Conservation (phyloP, 108 stramenopile species). For the Pseudonitzschia delicatissima region DNA sequence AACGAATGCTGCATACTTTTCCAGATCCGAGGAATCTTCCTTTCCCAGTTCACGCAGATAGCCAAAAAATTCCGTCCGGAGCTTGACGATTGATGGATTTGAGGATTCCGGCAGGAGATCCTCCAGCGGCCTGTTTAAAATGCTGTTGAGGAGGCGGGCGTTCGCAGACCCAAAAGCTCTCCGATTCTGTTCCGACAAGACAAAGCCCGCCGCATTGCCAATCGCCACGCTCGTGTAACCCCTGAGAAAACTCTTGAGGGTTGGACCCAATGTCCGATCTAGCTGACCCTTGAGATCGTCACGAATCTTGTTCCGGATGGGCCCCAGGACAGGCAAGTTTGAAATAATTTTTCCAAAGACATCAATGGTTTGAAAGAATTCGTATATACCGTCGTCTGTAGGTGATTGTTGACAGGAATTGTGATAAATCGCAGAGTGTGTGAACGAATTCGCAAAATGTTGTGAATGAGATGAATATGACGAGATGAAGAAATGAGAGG, state of each 20-base stretch:
- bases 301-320: constrained; percentile 63
- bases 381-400: constrained; percentile 52
- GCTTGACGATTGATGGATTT: constrained; percentile 6
- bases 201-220: constrained; percentile 50
- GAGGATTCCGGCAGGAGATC: constrained; percentile 15
- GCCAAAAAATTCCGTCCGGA: constrained; percentile 21
- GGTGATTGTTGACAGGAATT: background rate
- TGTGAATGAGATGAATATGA: background rate
- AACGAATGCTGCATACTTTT: constrained; percentile 22
- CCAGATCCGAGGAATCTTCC: constrained; percentile 15
- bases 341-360: constrained; percentile 60
- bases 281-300: constrained; percentile 55
- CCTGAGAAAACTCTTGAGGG: constrained; percentile 47
- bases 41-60: constrained; percentile 13
- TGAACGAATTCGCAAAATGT: background rate
- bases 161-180: constrained; percentile 54
- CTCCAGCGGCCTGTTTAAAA: constrained; percentile 43
- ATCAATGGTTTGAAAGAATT: constrained; percentile 63
- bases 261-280: constrained; percentile 58
- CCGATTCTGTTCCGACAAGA: constrained; percentile 52
- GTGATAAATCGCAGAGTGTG: background rate
- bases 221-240: constrained; percentile 63
- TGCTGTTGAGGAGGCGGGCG: constrained; percentile 42
- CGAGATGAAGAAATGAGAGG: background rate
- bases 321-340: constrained; percentile 57